Conservation (phyloP, 2,329 filamentous ascomycete genomes). For the Tolypocladium amazonense region DNA sequence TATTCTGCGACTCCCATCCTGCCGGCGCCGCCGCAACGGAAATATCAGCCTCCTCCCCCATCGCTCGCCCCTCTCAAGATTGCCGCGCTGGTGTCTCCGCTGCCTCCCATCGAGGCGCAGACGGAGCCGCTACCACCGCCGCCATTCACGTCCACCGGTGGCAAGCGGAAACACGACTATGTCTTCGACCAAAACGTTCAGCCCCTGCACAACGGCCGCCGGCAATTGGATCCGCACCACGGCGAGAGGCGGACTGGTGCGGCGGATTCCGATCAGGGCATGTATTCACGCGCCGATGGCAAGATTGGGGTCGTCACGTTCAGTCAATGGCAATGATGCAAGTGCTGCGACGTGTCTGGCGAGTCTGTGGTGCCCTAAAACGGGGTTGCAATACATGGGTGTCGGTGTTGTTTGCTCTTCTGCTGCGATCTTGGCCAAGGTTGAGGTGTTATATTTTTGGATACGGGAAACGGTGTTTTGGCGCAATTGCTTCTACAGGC, state of each 20-base stretch:
- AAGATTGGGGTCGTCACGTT: conserved; percentile 18
- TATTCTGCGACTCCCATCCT: conserved; percentile 16
- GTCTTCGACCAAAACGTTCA: conserved; percentile 20
- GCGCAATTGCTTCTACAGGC: neutral
- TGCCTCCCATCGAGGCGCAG: conserved; percentile 24
- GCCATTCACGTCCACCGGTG: conserved; percentile 16
- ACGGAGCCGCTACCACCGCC: conserved; percentile 16
- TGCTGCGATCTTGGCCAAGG: neutral
- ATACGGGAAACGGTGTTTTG: neutral
- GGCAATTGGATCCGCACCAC: conserved; percentile 23
- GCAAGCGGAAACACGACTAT: conserved; percentile 26
- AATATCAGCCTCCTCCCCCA: conserved; percentile 6
- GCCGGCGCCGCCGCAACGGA: conserved; percentile 13
- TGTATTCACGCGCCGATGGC: conserved; percentile 25
- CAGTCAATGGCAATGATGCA: conserved; percentile 14
- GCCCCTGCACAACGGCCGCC: conserved; percentile 25
- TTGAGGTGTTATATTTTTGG: neutral
- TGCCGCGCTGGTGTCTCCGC: conserved; percentile 20
- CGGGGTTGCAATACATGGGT: neutral
- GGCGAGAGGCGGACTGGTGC: conserved; percentile 11
- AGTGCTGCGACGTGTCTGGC: neutral
- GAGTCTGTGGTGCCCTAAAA: neutral
- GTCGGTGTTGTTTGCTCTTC: neutral
- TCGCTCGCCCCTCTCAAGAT: conserved; percentile 27
- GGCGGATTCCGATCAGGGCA: conserved; percentile 18